Conservation (phyloP, 371 early-diverging fungal species). For the Rhizopus delemar region DNA sequence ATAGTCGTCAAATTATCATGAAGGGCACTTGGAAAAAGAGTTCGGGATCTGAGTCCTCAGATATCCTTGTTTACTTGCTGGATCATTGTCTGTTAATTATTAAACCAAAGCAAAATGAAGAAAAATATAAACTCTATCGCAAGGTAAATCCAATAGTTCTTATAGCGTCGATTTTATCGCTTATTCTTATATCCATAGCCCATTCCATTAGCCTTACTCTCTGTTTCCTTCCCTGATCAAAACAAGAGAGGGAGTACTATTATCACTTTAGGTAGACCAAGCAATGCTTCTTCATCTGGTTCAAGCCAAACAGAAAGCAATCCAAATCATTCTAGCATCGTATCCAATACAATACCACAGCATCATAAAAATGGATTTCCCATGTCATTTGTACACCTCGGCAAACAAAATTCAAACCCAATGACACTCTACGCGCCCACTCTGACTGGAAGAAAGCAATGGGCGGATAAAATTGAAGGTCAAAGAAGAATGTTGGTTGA, state of each 20-base stretch:
- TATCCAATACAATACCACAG: constrained; percentile 8
- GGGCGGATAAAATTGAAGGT: constrained; percentile 81
- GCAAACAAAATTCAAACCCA: constrained; percentile 64
- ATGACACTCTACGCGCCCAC: constrained; percentile 76
- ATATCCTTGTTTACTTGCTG: constrained; percentile 77
- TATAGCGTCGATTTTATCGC: neutral
- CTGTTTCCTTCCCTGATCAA: constrained; percentile 65
- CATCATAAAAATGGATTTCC: constrained; percentile 53
- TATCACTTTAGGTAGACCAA: constrained; percentile 36
- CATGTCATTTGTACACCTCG: constrained; percentile 76
- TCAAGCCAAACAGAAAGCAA: neutral
- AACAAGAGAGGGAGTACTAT: constrained; percentile 39
- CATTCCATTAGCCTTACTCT: constrained; percentile 75
- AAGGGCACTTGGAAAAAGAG: constrained; percentile 81
- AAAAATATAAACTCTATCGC: constrained; percentile 44
- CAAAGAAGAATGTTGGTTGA: constrained; percentile 65
- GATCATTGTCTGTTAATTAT: constrained; percentile 86
- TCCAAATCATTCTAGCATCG: neutral
- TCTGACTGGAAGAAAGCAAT: constrained; percentile 74
- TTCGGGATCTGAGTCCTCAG: constrained; percentile 65
- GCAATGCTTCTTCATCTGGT: constrained; percentile 14
- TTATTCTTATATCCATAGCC: constrained; percentile 61
- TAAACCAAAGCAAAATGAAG: constrained; percentile 53
- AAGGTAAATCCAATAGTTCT: constrained; percentile 29
- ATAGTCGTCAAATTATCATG: constrained; percentile 70